phyloP scores from a whole-genome alignment of 768 basidiomycete genomes.

The Collybia nuda region DNA sequence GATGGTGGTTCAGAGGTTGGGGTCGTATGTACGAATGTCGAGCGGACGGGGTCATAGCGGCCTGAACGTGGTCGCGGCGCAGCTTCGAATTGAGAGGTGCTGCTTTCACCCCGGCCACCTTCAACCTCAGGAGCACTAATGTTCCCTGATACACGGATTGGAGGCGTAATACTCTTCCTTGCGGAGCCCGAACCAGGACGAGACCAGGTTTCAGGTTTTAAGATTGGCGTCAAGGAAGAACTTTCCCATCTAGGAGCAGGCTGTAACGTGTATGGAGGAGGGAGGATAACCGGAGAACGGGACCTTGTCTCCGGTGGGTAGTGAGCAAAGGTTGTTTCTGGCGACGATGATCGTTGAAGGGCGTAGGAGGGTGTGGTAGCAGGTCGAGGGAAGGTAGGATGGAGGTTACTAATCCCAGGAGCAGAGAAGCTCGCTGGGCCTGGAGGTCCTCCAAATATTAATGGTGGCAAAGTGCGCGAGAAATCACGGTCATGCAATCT shows the following conservation, averaged over 20 bases:
- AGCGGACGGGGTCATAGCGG: slow-evolving; percentile 55
- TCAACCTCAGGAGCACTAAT: background rate
- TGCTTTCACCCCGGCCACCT: background rate
- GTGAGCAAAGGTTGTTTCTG: slow-evolving; percentile 31
- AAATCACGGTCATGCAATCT: slow-evolving; percentile 20
- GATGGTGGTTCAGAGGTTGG: slow-evolving; percentile 16
- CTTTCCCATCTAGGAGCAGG: slow-evolving; percentile 68
- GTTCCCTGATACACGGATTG: slow-evolving; percentile 14
- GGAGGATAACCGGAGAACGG: slow-evolving; percentile 27
- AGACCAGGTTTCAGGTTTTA: slow-evolving; percentile 38
- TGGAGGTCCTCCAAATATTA: slow-evolving; percentile 21
- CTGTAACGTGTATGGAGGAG: slow-evolving; percentile 66
- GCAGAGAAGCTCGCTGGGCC: slow-evolving; percentile 8
- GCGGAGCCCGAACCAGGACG: slow-evolving; percentile 27
- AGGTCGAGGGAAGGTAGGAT: slow-evolving; percentile 3
- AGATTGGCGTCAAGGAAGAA: slow-evolving; percentile 35
- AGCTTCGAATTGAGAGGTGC: slow-evolving; percentile 7
- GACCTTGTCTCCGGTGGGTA: slow-evolving; percentile 28
- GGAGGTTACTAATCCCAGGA: background rate
- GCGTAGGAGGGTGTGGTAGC: slow-evolving; percentile 12
- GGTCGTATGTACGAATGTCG: slow-evolving; percentile 36
- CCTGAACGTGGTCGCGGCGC: slow-evolving; percentile 33
- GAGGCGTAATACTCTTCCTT: slow-evolving; percentile 23
- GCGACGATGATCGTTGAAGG: slow-evolving; percentile 30
- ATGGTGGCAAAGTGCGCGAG: slow-evolving; percentile 35